These are phyloP conservation scores for Immersiella caudata DNA, from an alignment of 495 filamentous ascomycete genomes.

Conservation along the genomic window DNA sequence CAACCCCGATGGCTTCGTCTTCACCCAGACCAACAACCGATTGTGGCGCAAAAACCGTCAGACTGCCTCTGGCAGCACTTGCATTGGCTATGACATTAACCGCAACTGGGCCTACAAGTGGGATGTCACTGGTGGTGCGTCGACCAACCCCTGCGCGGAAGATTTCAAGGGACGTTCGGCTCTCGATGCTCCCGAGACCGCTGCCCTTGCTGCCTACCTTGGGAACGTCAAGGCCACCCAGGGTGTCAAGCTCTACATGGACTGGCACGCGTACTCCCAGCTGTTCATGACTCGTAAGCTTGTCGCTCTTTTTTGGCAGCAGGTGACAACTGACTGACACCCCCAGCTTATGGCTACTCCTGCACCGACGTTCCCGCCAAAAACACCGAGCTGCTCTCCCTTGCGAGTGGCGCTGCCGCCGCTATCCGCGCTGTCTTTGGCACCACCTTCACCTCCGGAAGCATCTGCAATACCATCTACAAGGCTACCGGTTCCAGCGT, in stretches of 20 bases:
- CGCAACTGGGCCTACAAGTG: conserved; percentile 63
- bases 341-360: conserved; percentile 39
- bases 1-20: conserved; percentile 67
- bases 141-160: conserved; percentile 55
- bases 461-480: conserved; percentile 51
- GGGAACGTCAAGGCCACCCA: conserved; percentile 42
- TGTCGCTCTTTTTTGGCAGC: not conserved
- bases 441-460: conserved; percentile 47
- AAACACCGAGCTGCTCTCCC: conserved; percentile 49
- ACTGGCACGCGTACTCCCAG: conserved; percentile 65
- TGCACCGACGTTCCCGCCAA: conserved; percentile 45
- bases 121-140: conserved; percentile 51
- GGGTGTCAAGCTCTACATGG: conserved; percentile 61
- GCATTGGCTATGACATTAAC: conserved; percentile 64
- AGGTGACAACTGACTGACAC: conserved; percentile 25
- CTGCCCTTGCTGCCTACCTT: conserved; percentile 46
- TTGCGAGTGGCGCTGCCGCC: conserved; percentile 46
- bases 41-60: conserved; percentile 68
- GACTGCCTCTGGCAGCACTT: conserved; percentile 43
- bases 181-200: conserved; percentile 53
- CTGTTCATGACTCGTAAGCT: conserved; percentile 36
- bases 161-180: conserved; percentile 54
- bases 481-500: conserved; percentile 57
- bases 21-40: conserved; percentile 58
- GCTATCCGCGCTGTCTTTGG: conserved; percentile 55